Base-by-base conservation (phyloP, 768 basidiomycete species). In the Phylloporus arenicola region DNA sequence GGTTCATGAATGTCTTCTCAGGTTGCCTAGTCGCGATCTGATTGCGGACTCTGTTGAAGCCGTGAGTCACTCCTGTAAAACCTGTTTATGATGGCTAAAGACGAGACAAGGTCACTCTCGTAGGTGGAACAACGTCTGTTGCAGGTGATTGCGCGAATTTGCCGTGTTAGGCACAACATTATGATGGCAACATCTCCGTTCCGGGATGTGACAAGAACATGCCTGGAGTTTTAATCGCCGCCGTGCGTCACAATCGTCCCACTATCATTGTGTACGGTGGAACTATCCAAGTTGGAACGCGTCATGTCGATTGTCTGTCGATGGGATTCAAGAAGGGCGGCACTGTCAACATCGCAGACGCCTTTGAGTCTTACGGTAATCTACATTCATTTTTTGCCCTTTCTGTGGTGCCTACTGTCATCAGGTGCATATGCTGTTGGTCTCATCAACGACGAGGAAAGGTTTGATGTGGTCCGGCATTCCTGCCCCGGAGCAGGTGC, bases 151-250 rank as follows among this genome's bases (percentile, higher is more conserved):
- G 34, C 46, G 25, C 20, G 24, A 48, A 52, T 35, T 43, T 41
- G 4, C 31, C 46, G 19, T 45, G 33, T 27, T 48, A 87, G 88
- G 88, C 88, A 19, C 90, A 92, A 72, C 82, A 90, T 60, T 92
- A 92, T 58, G 91, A 93, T 53, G 90, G 81, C 12, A 90, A 91
- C 60, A 89, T 92, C 57, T 81, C 86, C 6, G 77, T 92, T 47
- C 91, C 91, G 16, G 89, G 90, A 49, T 92, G 90, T 57, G 90
- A 92, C 69, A 92, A 92, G 72, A 92, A 92, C 63, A 92, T 92
- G 91, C 90, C 90, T 9, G 91, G 88, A 16, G 88, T 85, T 62
- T 75, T 91, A 50, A 89, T 93, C 63, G 91, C 91, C 14, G 90
- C 90, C 1, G 86, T 74, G 34, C 82, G 91, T 45, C 86, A 91